A percentile compares a stretch with the other conserved stretches of the same genome.
These are phyloP conservation scores for Pueraria montana DNA, from an alignment of 306 rosid species.

Conservation along the genomic window DNA sequence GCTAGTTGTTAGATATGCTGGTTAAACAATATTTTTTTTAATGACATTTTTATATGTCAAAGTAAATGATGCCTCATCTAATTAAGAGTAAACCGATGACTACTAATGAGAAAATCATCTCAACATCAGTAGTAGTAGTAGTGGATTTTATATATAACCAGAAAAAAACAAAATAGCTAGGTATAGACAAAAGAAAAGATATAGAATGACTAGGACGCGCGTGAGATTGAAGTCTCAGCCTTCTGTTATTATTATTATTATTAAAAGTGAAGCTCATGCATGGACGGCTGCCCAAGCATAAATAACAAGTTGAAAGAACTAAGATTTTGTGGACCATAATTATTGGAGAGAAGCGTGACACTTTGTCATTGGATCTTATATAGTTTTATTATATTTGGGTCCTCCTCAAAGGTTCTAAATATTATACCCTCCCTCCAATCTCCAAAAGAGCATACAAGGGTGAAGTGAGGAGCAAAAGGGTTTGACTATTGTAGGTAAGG, in stretches of 20 bases:
- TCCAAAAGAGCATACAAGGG: conserved; percentile 23
- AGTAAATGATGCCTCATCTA: neutral
- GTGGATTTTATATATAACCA: neutral
- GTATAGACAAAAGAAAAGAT: neutral
- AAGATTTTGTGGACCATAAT: conserved; percentile 19
- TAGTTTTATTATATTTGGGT: neutral
- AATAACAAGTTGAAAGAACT: conserved; percentile 4
- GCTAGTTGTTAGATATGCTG: neutral
- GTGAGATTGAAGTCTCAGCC: neutral
- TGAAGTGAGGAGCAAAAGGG: neutral
- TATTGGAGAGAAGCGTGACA: conserved; percentile 28
- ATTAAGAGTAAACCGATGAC: too few relatives aligned
- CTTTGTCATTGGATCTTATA: neutral
- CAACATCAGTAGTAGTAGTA: neutral
- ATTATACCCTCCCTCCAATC: neutral
- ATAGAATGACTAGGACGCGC: neutral
- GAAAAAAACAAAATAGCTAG: neutral
- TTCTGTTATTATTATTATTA: neutral
- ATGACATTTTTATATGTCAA: neutral
- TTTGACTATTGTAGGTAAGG: conserved; percentile 16
- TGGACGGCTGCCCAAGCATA: neutral
- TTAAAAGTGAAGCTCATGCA: neutral
- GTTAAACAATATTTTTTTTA: neutral
- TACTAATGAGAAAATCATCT: neutral
- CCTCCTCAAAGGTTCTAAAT: neutral